Percentiles rank a stretch among this genome's conserved stretches.
Conservation (phyloP, 139 green algal species). For the Diplosphaera chodatii region DNA sequence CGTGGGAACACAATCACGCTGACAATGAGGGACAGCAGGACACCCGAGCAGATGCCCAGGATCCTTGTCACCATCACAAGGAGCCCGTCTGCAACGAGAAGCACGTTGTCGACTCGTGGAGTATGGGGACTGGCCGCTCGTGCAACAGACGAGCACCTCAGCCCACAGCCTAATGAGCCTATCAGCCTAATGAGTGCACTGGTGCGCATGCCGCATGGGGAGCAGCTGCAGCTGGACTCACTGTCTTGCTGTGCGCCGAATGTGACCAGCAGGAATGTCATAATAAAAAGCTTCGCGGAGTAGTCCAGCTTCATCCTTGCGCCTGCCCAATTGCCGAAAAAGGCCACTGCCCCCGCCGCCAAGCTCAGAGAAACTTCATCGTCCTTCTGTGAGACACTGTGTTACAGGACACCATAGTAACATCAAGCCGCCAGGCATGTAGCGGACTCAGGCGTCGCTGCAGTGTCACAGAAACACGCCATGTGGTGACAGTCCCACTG, state of each 20-base stretch:
- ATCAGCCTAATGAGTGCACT: neutral
- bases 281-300: conserved; percentile 27
- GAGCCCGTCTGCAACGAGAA: neutral
- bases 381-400: neutral
- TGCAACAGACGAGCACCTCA: too few species aligned
- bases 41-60: neutral
- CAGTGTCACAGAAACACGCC: too few species aligned
- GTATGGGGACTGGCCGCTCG: too few species aligned
- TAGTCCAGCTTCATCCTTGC: conserved; percentile 17
- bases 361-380: conserved; percentile 18
- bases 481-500: too few species aligned
- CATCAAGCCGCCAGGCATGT: too few species aligned
- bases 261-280: conserved; percentile 38
- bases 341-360: neutral
- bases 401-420: neutral
- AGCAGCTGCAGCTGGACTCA: too few species aligned
- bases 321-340: neutral
- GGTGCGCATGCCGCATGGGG: too few species aligned
- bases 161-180: too few species aligned
- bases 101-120: too few species aligned
- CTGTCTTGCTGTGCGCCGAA: conserved; percentile 21
- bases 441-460: too few species aligned
- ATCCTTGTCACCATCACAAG: neutral
- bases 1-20: neutral
- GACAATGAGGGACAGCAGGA: neutral